A percentile compares a stretch with the other conserved stretches of the same genome.
Conservation (phyloP, 2,329 filamentous ascomycete species). For the Xylariaceae sp. region DNA sequence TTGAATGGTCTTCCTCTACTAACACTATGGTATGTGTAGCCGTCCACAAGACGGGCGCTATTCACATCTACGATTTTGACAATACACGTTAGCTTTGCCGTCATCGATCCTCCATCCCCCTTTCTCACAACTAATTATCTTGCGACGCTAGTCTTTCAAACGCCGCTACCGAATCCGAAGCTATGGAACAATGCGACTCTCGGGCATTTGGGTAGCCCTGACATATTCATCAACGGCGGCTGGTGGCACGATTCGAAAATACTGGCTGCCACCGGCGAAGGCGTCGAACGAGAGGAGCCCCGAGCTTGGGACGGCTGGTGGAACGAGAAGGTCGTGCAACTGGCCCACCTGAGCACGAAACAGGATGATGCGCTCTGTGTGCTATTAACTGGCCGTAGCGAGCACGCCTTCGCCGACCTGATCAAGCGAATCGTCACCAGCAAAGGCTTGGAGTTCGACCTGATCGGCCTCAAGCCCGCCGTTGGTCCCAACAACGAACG, state of each 20-base stretch:
- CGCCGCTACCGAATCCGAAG: constrained; percentile 84
- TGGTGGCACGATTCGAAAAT: constrained; percentile 97
- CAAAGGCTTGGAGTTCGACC: constrained; percentile 82
- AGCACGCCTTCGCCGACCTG: constrained; percentile 75
- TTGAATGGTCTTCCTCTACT: constrained; percentile 5
- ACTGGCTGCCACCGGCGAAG: constrained; percentile 82
- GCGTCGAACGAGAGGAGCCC: constrained; percentile 77
- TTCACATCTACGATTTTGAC: constrained; percentile 98
- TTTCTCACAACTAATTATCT: constrained; percentile 13
- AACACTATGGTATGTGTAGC: constrained; percentile 44
- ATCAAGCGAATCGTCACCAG: constrained; percentile 79
- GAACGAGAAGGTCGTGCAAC: constrained; percentile 86
- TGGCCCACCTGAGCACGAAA: constrained; percentile 78
- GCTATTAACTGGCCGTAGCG: constrained; percentile 83
- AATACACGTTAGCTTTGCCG: constrained; percentile 71
- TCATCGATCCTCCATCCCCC: neutral
- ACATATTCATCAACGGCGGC: constrained; percentile 79
- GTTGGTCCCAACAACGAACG: constrained; percentile 78
- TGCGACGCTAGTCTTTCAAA: constrained; percentile 73
- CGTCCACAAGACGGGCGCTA: constrained; percentile 69
- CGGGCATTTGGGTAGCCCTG: constrained; percentile 73
- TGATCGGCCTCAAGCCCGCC: constrained; percentile 84
- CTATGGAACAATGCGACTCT: constrained; percentile 83
- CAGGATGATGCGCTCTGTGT: constrained; percentile 85
- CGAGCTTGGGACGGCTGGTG: constrained; percentile 92